phyloP scores from a whole-genome alignment of 805 yeast genomes.

The Debaryomyces castellii region DNA sequence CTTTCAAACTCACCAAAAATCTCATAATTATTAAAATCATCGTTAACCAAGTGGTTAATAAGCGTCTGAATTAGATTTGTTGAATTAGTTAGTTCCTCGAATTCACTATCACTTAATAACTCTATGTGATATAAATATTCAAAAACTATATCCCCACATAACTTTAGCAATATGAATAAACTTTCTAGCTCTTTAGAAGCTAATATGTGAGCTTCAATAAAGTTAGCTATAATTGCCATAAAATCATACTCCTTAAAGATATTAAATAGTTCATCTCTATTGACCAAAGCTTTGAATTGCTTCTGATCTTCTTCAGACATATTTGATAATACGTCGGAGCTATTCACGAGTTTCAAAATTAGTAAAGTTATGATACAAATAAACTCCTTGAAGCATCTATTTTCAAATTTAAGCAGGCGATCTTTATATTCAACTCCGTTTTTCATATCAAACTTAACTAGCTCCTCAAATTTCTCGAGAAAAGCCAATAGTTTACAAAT shows the following conservation, averaged over 20 bases:
- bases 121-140: constrained; percentile 39
- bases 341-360: constrained; percentile 30
- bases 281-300: constrained; percentile 7
- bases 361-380: constrained; percentile 33
- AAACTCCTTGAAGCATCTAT: constrained; percentile 31
- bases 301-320: neutral
- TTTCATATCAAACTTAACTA: neutral
- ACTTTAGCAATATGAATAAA: constrained; percentile 34
- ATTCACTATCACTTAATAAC: constrained; percentile 34
- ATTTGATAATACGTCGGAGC: neutral
- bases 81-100: constrained; percentile 23
- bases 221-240: constrained; percentile 26
- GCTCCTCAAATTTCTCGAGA: constrained; percentile 24
- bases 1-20: constrained; percentile 44
- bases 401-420: constrained; percentile 11
- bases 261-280: constrained; percentile 15
- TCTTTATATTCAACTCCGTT: constrained; percentile 3
- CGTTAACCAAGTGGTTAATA: constrained; percentile 31
- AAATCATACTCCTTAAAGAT: constrained; percentile 25
- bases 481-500: constrained; percentile 38
- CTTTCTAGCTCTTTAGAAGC: constrained; percentile 16
- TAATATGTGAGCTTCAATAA: constrained; percentile 27
- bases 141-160: constrained; percentile 40
- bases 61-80: constrained; percentile 28
- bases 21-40: constrained; percentile 34